phyloP scores from a whole-genome alignment of 148 eudicot species.

The Chenopodium suecicum region DNA sequence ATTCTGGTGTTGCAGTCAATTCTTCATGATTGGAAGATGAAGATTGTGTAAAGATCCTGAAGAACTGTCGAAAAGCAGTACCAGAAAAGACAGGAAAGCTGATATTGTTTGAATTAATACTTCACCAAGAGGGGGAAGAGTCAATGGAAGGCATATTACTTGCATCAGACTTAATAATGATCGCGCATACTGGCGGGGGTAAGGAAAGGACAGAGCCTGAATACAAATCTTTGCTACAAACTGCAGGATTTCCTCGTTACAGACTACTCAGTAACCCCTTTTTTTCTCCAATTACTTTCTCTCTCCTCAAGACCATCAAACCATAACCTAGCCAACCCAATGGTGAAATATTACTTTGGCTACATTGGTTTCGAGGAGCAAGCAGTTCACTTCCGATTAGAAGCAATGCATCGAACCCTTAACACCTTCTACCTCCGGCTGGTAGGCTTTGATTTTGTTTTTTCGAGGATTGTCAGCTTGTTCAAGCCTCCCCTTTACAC shows the following conservation, averaged over 20 bases:
- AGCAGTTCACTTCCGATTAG: too few relatives aligned
- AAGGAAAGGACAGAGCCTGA: constrained; percentile 42
- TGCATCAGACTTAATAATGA: not conserved
- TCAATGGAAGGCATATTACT: constrained; percentile 24
- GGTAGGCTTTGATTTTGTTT: too few relatives aligned
- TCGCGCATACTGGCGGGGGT: constrained; percentile 19
- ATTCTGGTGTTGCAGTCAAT: constrained; percentile 31
- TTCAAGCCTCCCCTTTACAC: too few relatives aligned
- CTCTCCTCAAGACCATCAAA: too few relatives aligned
- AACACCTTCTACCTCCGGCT: too few relatives aligned
- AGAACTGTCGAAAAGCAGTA: constrained; percentile 34
- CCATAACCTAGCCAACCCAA: too few relatives aligned
- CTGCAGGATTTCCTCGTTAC: constrained; percentile 33
- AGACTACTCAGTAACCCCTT: constrained; percentile 20
- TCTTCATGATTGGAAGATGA: constrained; percentile 47
- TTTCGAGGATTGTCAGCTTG: too few relatives aligned
- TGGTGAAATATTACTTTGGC: too few relatives aligned
- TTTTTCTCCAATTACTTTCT: too few relatives aligned
- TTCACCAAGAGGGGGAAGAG: constrained; percentile 26
- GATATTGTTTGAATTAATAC: constrained; percentile 27
- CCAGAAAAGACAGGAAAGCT: constrained; percentile 34
- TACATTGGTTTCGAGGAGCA: too few relatives aligned
- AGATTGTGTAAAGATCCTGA: constrained; percentile 34
- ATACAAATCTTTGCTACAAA: constrained; percentile 23
- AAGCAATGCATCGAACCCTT: too few relatives aligned